These are phyloP conservation scores for Colletotrichum sp. DNA, from an alignment of 2,329 filamentous ascomycete species.

Conservation along the genomic window DNA sequence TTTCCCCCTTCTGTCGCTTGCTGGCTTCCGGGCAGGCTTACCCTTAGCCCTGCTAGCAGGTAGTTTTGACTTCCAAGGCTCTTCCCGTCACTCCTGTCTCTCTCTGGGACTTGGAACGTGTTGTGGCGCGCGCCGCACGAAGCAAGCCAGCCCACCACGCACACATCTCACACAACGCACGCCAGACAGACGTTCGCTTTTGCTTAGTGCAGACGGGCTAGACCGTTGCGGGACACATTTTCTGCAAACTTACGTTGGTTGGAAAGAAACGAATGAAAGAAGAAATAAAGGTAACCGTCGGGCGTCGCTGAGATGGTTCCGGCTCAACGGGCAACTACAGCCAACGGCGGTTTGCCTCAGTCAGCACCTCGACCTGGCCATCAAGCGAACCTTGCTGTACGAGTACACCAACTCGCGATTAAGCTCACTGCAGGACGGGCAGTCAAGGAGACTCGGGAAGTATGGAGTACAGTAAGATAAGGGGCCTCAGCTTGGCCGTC, in stretches of 20 bases:
- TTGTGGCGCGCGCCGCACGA: neutral
- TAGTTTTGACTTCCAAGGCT: neutral
- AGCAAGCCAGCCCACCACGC: slow-evolving; percentile 8
- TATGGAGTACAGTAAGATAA: neutral
- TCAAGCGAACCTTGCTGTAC: neutral
- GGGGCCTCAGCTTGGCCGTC: neutral
- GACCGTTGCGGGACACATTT: neutral
- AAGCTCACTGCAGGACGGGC: neutral
- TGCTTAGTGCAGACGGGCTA: neutral
- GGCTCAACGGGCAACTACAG: slow-evolving; percentile 1
- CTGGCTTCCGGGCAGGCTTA: neutral
- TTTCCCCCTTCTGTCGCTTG: neutral
- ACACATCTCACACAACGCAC: neutral
- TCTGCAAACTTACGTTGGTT: neutral
- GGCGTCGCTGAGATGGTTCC: slow-evolving; percentile 2
- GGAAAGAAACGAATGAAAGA: neutral
- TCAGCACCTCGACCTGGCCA: slow-evolving; percentile 2
- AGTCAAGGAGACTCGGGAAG: neutral
- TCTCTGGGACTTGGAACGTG: neutral
- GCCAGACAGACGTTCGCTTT: neutral
- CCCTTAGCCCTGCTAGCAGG: neutral
- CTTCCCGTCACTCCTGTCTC: neutral
- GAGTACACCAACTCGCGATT: neutral
- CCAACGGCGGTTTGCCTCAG: neutral
- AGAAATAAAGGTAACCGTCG: neutral